Evolutionary conservation across 495 filamentous ascomycete species (phyloP), one percentile per base, ranked within the genome.

Genomic region (Trichoderma asperelloides): DNA sequence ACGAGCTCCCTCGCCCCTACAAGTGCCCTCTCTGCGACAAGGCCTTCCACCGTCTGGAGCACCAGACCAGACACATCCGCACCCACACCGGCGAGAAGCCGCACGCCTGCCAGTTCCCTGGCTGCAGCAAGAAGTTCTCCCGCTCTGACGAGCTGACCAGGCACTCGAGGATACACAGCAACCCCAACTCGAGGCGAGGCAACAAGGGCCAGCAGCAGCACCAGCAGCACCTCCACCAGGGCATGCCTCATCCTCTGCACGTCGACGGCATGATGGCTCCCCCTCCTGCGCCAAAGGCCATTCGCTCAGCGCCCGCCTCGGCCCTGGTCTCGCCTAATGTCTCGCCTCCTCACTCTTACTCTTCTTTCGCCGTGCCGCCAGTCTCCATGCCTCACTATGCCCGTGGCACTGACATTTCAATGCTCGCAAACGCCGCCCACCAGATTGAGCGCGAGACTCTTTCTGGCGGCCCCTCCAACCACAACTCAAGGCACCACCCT

Each of bases 81-180:
- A 98, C 96, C 9, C 95, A 98, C 76, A 98, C 95, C 2, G 96
- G 95, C 68, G 95, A 98, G 81, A 98, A 98, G 82, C 95, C 95
- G 21, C 95, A 98, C 73, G 93, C 89, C 49, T 98, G 95, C 85
- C 86, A 89, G 71, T 97, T 91, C 73, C 91, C 91, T 4, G 94
- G 93, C 65, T 98, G 95, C 86, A 95, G 91, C 64, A 98, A 98
- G 79, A 90, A 93, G 67, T 98, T 98, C 85, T 96, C 91, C 71
- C 87, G 95, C 28, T 98, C 96, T 23, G 95, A 98, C 72, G 95
- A 98, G 79, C 84, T 98, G 66, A 98, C 95, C 51, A 87, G 95
- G 62, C 95, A 98, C 79, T 97, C 95, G 75, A 85, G 95, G 75
- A 98, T 98, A 82, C 95, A 98, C 85, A 97, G 88, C 84, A 98